Base-by-base conservation (phyloP, 2,329 filamentous ascomycete species). In the Scortechinia acanthostroma region DNA sequence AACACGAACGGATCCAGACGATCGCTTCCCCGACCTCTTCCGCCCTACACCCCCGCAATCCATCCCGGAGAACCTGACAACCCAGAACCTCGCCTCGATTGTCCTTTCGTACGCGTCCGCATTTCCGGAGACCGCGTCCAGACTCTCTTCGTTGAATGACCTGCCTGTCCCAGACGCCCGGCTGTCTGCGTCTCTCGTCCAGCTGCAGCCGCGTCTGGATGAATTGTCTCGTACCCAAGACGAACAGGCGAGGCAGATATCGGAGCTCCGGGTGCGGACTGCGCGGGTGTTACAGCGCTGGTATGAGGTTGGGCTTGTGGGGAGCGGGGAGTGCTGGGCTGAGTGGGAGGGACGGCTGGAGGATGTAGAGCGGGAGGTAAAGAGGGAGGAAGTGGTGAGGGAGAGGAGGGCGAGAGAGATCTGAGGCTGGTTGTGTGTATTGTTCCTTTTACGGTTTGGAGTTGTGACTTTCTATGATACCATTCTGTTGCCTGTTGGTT, bases 61-160 rank as follows among this genome's bases (percentile, higher is more conserved):
- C 28, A 52, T 64, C 30, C 63, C 63, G 3, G 52, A 62, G 43
- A 58, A 55, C 22, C 56, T 68, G 10, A 60, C 59, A 3, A 56
- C 56, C 1, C 55, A 59, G 30, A 58, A 62, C 33, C 58, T 67
- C 30, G 52, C 61, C 25, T 63, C 65, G 1, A 64, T 66, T 35
- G 60, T 72, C 42, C 57, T 69, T 16, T 62, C 68, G 15, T 68
- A 69, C 48, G 66, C 67, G 4, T 58, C 66, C 14, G 57, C 66
- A 3, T 71, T 66, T 50, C 66, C 68, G 15, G 65, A 69, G 52
- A 71, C 69, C 3, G 62, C 68, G 4, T 70, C 69, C 1, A 62
- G 67, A 2, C 61, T 73, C 1, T 64, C 65, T n/a, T 70, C 68
- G 1, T 55, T 73, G 13, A 64, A 70, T 44, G 68, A 71, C 47